Base-by-base conservation (phyloP, 2,329 filamentous ascomycete species). In the Phaeosphaeria sp. region DNA sequence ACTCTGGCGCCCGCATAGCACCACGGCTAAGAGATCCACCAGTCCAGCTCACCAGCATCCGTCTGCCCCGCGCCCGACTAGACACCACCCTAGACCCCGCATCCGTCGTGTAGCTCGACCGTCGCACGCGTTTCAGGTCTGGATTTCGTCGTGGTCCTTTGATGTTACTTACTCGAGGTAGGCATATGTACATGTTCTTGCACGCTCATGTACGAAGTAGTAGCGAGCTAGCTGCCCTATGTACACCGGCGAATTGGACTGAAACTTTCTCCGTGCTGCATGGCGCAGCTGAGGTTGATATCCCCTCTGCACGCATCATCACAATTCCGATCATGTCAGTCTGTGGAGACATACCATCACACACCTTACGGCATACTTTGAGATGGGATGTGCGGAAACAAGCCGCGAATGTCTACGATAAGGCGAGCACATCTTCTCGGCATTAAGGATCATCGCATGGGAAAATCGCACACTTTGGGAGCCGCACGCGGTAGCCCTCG, bases 341-440 rank as follows among this genome's bases (percentile, higher is more conserved):
- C 30, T 36, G 30, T 36, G 30, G 30, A n/a, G n/a, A n/a, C n/a
- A n/a, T n/a, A n/a, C n/a, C n/a, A n/a, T n/a, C n/a, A n/a, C n/a
- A n/a, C n/a, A n/a, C n/a, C n/a, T n/a, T n/a, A n/a, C n/a, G n/a
- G n/a, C n/a, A n/a, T n/a, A n/a, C n/a, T n/a, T n/a, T n/a, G n/a
- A n/a, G n/a, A n/a, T n/a, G n/a, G n/a, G n/a, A n/a, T n/a, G n/a
- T n/a, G 11, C 6, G 30, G 30, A 25, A 46, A 4, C 55, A 64
- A 61, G 64, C 64, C 67, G 65, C 63, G 55, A 65, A 52, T 64
- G 56, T 58, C n/a, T n/a, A n/a, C n/a, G n/a, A 59, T 48, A 56
- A 48, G 46, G 60, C 49, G 43, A 51, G 43, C 6, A 55, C 30
- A 11, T 45, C 46, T 51, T 51, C 44, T 59, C 59, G 59, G 65